Evolutionary conservation across 2,329 filamentous ascomycete genomes (phyloP).

Genomic region (Fusarium austroafricanum): DNA sequence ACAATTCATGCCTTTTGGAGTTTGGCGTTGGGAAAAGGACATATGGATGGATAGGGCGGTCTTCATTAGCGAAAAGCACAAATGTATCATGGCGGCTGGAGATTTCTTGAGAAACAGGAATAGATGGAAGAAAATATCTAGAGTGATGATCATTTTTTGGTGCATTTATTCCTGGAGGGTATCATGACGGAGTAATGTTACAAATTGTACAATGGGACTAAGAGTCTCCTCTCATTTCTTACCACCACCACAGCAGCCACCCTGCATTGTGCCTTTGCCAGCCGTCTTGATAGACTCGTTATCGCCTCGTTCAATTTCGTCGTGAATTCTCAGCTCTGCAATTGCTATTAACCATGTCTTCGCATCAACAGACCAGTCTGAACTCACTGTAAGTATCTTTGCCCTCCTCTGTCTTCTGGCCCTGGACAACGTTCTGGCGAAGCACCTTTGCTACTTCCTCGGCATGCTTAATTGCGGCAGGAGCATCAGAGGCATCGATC

Average conservation of each 20-base stretch:
- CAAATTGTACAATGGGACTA: constrained; percentile 45
- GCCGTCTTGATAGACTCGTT: constrained; percentile 88
- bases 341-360: constrained; percentile 5
- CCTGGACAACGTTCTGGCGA: constrained; percentile 89
- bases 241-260: constrained; percentile 48
- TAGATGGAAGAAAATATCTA: constrained; percentile 24
- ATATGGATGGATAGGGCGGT: constrained; percentile 13
- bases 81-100: constrained; percentile 18
- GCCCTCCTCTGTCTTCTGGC: constrained; percentile 61
- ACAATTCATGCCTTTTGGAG: constrained; percentile 42
- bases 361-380: neutral
- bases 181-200: constrained; percentile 50
- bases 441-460: constrained; percentile 85
- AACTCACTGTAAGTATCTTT: constrained; percentile 67
- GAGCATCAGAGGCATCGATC: constrained; percentile 66
- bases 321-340: constrained; percentile 86
- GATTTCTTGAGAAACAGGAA: constrained; percentile 24
- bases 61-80: constrained; percentile 38
- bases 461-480: constrained; percentile 79
- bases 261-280: constrained; percentile 50
- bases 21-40: constrained; percentile 37
- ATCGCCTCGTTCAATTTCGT: constrained; percentile 90
- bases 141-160: constrained; percentile 33
- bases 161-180: constrained; percentile 46
- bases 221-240: constrained; percentile 43